Evolutionary conservation across 345 rosid genomes (phyloP), one percentile per base, ranked within the genome.

Genomic region (Microthlaspi erraticum): DNA sequence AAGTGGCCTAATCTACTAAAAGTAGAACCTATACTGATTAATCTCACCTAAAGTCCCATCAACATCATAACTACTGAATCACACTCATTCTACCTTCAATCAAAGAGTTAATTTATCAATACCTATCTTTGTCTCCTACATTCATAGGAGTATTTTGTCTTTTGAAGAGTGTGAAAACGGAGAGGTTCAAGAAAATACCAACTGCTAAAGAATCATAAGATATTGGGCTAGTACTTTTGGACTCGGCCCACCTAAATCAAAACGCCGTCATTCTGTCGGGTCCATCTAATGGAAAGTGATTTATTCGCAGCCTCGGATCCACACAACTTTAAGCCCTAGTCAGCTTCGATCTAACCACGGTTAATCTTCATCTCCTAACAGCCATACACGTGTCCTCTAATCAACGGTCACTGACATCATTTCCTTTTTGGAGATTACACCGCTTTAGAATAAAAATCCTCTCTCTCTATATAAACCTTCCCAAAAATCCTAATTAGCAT

Each of bases 241-340:
- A 29, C 20, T 45, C 49, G 65, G 77, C 77, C 77, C 65, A 64
- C 43, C 23, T 44, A 16, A 12, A 29, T 0, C 8, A 3, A 23
- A 66, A 13, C 77, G 77, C 77, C 77, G 70, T 72, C 10, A 38
- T 1, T 9, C 8, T 37, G 77, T 72, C 77, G 77, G 77, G 71
- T 72, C 64, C 58, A 45, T 72, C 64, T 17, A 51, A 17, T 20
- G 37, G 33, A 29, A 41, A 31, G 2, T 1, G 39, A 57, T 3
- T 29, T 12, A 38, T 59, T 39, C 66, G 37, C 36, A 54, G 33
- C 70, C 61, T 61, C 18, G 34, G 10, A 61, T 51, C 70, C 69
- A 42, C 64, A 38, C 56, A 39, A 63, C 48, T 37, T 18, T 23
- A 20, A 64, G 37, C 71, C 51, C 11, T 55, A 41, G 59, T 73